Conservation (phyloP, 805 yeast genomes). For the Kazachstania psychrophila region DNA sequence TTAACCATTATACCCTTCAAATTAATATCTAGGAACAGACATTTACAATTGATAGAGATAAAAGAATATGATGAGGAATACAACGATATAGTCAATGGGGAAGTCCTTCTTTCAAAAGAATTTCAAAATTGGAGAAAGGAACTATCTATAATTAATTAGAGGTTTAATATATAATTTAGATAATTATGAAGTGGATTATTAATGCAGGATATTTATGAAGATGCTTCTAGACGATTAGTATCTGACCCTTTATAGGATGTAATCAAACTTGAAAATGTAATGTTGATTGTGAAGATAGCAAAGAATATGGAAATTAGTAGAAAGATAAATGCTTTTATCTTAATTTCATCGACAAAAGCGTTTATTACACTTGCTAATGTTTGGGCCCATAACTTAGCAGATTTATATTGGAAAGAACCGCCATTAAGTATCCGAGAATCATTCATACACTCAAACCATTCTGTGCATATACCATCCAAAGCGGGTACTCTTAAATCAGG, state of each 20-base stretch:
- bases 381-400: constrained; percentile 68
- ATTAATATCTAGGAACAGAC: constrained; percentile 39
- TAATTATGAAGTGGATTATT: too few species aligned
- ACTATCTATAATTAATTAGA: not conserved
- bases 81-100: constrained; percentile 33
- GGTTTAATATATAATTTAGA: too few species aligned
- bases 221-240: too few species aligned
- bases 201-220: too few species aligned
- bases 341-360: constrained; percentile 62
- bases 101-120: constrained; percentile 36
- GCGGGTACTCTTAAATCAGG: constrained; percentile 63
- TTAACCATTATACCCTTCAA: constrained; percentile 48
- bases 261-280: constrained; percentile 39
- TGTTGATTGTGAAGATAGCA: constrained; percentile 41
- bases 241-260: constrained; percentile 13
- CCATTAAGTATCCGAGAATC: constrained; percentile 33
- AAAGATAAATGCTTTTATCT: constrained; percentile 55
- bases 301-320: constrained; percentile 41
- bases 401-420: constrained; percentile 38
- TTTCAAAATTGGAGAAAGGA: constrained; percentile 46
- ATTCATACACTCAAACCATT: constrained; percentile 73
- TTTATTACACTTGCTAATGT: constrained; percentile 76
- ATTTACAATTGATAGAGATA: constrained; percentile 42
- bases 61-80: constrained; percentile 29
- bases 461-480: constrained; percentile 54